Base-by-base conservation (phyloP, 805 yeast species). In the Lachancea dasiensis region DNA sequence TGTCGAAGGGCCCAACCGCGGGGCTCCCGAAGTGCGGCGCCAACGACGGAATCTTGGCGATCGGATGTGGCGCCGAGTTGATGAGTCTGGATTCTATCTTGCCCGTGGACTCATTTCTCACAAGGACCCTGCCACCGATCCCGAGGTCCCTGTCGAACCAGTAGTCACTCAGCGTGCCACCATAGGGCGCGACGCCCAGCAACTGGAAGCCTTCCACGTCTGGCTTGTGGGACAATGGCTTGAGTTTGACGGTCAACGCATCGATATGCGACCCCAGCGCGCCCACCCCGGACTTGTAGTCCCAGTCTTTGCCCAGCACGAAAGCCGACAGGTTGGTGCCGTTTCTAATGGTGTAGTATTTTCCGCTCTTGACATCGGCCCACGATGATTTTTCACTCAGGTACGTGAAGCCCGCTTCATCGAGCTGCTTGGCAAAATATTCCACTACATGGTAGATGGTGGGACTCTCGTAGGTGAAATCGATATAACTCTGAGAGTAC, bases 121-220 rank as follows among this genome's bases (percentile, higher is more conserved):
- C 73, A 36, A 83, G 64, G 17, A 86, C 72, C 42, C 86, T 69
- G 31, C 95, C 95, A 35, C 87, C 95, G 44, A 86, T 59, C 31
- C 94, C 92, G 43, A 86, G 70, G 58, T 86, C 95, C 57, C 95
- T 73, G 59, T 86, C 95, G 71, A 84, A 77, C 87, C 94, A 81
- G 28, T 75, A 60, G 16, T 69, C 68, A 21, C 68, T 65, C 47
- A 81, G 59, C 2, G 84, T 79, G 23, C 92, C 92, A 15, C 86
- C 77, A 57, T 86, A 86, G 1, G 90, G 86, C 0, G 95, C 90
- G 27, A 83, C 86, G 5, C 94, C 95, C 21, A 86, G 65, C 33
- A 81, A 62, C 47, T 82, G 85, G 58, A 73, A 86, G 21, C 94
- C 94, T 40, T 82, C 87, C 11, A 79, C 75, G 7, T 69, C 63